Base-by-base conservation (phyloP, 192 early-diverging fungal species). In the Coemansia sp. region DNA sequence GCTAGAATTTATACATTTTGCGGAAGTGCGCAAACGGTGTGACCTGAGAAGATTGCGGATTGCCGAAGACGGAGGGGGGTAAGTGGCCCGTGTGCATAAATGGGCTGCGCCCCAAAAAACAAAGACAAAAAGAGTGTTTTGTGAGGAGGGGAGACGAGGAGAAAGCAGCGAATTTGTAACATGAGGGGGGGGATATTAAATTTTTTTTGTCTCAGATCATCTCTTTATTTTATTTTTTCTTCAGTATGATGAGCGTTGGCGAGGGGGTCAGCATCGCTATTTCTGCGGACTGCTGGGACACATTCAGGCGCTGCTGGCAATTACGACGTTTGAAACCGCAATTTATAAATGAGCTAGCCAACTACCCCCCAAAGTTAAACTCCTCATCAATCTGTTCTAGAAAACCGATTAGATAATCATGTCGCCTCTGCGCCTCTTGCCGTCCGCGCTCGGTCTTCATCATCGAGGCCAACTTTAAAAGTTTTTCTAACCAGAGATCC, bases 391-490 rank as follows among this genome's bases (percentile, higher is more conserved):
- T 74, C 50, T 87, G 86, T 14, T 71, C 32, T 14, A 92, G 74
- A 68, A 90, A 92, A 3, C 64, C 17, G 6, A 67, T 39, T 87
- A 92, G 89, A 39, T 88, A 84, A 23, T 73, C 66, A 49, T 90
- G 84, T 4, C 91, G 77, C 71, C 82, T 77, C 62, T 82, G 58
- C 3, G 88, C 91, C 82, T 90, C 85, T 55, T 71, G 63, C 46
- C 75, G 62, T 0, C 86, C 91, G 16, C 58, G 55, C 4, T 77
- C 53, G 2, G 91, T 92, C 69, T 89, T 86, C 88, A 92, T 89
- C 87, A 88, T 88, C 23, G 70, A 69, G 47, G 81, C 82, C 16
- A 92, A 76, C 37, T 78, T 74, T 37, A 90, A 84, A 16, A 92
- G 79, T 77, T 92, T 92, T 32, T 92, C 90, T 87, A 79, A n/a